These are phyloP conservation scores for Bipolaris victoriae DNA, from an alignment of 2,329 filamentous ascomycete species.

Conservation along the genomic window DNA sequence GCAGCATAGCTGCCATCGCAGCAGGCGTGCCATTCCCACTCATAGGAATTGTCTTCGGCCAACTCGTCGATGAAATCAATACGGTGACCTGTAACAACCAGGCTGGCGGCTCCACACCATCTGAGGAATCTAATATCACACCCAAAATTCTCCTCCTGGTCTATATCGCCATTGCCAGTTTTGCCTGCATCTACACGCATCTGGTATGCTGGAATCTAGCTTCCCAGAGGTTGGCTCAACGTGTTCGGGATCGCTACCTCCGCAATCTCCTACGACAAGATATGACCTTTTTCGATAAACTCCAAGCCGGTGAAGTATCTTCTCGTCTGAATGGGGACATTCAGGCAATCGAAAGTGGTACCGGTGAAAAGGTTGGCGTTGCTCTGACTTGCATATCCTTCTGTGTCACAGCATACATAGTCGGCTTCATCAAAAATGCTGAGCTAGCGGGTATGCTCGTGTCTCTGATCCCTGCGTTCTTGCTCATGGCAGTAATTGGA, in stretches of 20 bases:
- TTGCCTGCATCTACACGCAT: conserved; percentile 69
- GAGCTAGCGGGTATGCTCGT: conserved; percentile 68
- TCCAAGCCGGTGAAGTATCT: conserved; percentile 67
- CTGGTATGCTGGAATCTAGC: conserved; percentile 68
- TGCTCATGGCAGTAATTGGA: conserved; percentile 64
- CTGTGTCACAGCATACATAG: conserved; percentile 70
- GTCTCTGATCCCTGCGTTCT: conserved; percentile 67
- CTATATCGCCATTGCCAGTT: conserved; percentile 68
- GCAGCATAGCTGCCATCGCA: conserved; percentile 57
- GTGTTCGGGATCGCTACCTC: conserved; percentile 67
- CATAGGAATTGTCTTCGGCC: conserved; percentile 68
- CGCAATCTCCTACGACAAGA: conserved; percentile 65
- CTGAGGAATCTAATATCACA: conserved; percentile 56
- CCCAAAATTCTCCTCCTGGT: conserved; percentile 65
- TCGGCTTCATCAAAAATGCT: conserved; percentile 70
- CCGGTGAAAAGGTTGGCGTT: conserved; percentile 73
- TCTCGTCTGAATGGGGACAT: conserved; percentile 70
- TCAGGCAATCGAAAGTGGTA: conserved; percentile 69
- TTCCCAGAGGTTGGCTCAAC: conserved; percentile 67
- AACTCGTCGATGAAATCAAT: conserved; percentile 68
- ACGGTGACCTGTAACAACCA: conserved; percentile 58
- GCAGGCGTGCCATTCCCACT: conserved; percentile 69
- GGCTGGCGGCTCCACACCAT: conserved; percentile 23
- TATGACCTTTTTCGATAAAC: conserved; percentile 67
- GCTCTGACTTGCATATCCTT: conserved; percentile 67